Percentiles rank a stretch among this genome's conserved stretches.
Conservation (phyloP, 257 asterid species). For the Solanum acaule region DNA sequence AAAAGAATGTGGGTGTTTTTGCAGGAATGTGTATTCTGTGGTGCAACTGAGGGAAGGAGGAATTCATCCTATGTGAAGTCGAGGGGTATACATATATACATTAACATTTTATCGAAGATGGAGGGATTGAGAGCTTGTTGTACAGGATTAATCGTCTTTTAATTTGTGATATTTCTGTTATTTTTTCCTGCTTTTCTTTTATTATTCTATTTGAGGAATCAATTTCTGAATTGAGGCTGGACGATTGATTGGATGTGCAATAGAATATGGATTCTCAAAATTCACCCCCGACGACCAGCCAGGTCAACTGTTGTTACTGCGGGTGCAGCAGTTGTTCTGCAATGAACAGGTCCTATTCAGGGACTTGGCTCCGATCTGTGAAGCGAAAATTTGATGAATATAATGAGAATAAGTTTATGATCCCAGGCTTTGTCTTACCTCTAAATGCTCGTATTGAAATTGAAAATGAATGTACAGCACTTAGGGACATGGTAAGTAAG, state of each 20-base stretch:
- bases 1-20: background rate
- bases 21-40: background rate
- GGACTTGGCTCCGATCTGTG: slow-evolving; percentile 51
- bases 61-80: background rate
- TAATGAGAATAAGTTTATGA: slow-evolving; percentile 27
- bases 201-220: slow-evolving; percentile 7
- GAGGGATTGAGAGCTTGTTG: background rate
- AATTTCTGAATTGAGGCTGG: slow-evolving; percentile 9
- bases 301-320: slow-evolving; percentile 61
- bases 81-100: background rate
- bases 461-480: slow-evolving; percentile 71
- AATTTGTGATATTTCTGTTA: background rate
- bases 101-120: background rate
- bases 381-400: slow-evolving; percentile 57
- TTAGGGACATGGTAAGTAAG: slow-evolving; percentile 70
- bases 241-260: slow-evolving; percentile 13
- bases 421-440: slow-evolving; percentile 45
- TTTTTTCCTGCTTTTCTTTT: background rate
- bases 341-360: slow-evolving; percentile 45
- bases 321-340: slow-evolving; percentile 55
- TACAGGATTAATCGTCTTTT: background rate
- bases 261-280: slow-evolving; percentile 49
- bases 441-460: slow-evolving; percentile 74
- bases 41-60: background rate
- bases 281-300: slow-evolving; percentile 27